phyloP scores from a whole-genome alignment of 192 early-diverging fungal genomes.

The Obelidium mucronatum region DNA sequence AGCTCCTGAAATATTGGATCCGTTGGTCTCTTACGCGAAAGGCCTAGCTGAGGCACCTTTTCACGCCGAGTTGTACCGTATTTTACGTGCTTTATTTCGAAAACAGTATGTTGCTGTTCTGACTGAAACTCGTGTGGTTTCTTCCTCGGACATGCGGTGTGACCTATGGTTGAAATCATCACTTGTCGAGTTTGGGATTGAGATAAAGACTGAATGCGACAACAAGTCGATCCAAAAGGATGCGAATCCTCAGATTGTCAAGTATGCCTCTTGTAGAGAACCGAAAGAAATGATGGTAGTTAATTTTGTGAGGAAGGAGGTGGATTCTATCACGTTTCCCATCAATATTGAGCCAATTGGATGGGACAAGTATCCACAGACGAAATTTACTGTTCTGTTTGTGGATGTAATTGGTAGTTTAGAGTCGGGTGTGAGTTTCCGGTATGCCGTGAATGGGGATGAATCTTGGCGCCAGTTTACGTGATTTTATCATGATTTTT shows the following conservation, averaged over 20 bases:
- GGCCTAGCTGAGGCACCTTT: background rate
- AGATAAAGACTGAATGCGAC: background rate
- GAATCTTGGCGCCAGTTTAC: too few relatives aligned
- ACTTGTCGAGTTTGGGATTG: background rate
- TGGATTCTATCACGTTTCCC: background rate
- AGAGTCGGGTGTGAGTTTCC: background rate
- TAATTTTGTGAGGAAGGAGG: slow-evolving; percentile 17
- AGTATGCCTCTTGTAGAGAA: slow-evolving; percentile 5
- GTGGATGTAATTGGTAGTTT: background rate
- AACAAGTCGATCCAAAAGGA: background rate
- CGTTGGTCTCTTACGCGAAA: background rate
- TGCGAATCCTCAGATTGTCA: background rate
- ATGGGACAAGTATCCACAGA: slow-evolving; percentile 1
- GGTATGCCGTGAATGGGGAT: slow-evolving; percentile 9
- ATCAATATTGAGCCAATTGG: background rate
- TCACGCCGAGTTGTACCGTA: background rate
- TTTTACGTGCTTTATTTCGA: background rate
- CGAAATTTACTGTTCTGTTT: background rate
- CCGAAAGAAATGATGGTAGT: background rate
- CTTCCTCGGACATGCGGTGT: background rate
- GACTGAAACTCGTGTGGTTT: background rate
- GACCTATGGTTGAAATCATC: background rate
- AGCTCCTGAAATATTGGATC: background rate
- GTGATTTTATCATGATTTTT: too few relatives aligned
- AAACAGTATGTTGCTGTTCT: background rate